phyloP scores from a whole-genome alignment of 2,329 filamentous ascomycete species.

The Colletotrichum lentis region DNA sequence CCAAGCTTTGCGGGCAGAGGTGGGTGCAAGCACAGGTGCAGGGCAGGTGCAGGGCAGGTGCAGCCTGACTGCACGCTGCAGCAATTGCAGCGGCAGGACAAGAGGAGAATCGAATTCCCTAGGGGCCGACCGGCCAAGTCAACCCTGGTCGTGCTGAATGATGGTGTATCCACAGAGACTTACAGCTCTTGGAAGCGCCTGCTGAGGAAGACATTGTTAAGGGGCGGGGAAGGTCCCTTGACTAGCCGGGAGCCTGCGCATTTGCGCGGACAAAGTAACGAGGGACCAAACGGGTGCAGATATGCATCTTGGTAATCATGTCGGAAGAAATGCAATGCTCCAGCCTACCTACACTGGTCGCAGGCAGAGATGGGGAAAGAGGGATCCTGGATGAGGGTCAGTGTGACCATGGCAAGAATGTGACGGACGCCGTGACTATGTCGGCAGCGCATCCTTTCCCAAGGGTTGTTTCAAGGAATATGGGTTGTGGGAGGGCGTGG shows the following conservation, averaged over 20 bases:
- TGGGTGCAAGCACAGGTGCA: conserved; percentile 11
- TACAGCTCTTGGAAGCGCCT: not conserved
- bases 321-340: conserved; percentile 6
- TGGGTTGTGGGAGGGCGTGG: not conserved
- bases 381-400: not conserved
- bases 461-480: not conserved
- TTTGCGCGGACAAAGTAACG: not conserved
- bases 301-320: conserved; percentile 7
- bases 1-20: conserved; percentile 2
- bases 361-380: not conserved
- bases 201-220: not conserved
- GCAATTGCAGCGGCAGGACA: conserved; percentile 24
- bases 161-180: not conserved
- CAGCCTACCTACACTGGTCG: not conserved
- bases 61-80: conserved; percentile 14
- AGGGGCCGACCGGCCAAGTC: not conserved
- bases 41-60: conserved; percentile 13
- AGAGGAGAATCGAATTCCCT: conserved; percentile 3
- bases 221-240: not conserved
- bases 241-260: not conserved
- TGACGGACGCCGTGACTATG: not conserved
- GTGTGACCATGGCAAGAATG: not conserved
- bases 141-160: not conserved
- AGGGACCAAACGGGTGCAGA: not conserved
- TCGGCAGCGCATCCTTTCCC: not conserved